Percentiles rank a stretch among this genome's conserved stretches.
phyloP scores from a whole-genome alignment of 495 filamentous ascomycete species.

The Tuber melanosporum region DNA sequence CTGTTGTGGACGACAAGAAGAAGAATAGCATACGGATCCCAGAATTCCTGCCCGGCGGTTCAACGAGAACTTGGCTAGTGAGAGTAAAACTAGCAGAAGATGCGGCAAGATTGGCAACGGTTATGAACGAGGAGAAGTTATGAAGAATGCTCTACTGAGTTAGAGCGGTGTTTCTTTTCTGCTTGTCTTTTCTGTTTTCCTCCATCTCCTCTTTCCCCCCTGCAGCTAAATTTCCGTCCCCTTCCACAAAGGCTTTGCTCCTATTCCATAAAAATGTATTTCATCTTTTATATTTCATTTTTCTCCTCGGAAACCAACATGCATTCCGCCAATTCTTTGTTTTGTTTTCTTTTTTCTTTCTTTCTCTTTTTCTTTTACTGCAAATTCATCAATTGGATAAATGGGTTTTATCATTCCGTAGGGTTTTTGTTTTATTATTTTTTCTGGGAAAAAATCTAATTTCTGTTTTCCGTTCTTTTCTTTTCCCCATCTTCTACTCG shows the following conservation, averaged over 20 bases:
- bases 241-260: not conserved
- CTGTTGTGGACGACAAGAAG: slow-evolving; percentile 9
- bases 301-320: not conserved
- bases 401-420: slow-evolving; percentile 4
- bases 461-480: not conserved
- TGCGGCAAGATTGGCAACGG: slow-evolving; percentile 18
- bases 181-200: not conserved
- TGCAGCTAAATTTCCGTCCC: not conserved
- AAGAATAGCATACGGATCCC: slow-evolving; percentile 21
- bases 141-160: not conserved
- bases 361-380: not conserved
- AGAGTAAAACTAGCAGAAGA: slow-evolving; percentile 30
- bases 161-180: not conserved
- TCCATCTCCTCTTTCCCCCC: not conserved
- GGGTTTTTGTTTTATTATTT: slow-evolving; percentile 1
- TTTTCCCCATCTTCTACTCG: not conserved
- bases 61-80: slow-evolving; percentile 24
- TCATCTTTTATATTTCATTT: not conserved
- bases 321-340: not conserved
- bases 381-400: slow-evolving; percentile 3
- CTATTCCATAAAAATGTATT: slow-evolving; percentile 1
- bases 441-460: slow-evolving; percentile 4
- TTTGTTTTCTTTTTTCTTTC: not conserved
- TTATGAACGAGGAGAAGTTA: slow-evolving; percentile 27
- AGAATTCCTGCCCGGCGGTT: slow-evolving; percentile 26